Base-by-base conservation (phyloP, 805 yeast genomes). In the Metschnikowia dekortorum region DNA sequence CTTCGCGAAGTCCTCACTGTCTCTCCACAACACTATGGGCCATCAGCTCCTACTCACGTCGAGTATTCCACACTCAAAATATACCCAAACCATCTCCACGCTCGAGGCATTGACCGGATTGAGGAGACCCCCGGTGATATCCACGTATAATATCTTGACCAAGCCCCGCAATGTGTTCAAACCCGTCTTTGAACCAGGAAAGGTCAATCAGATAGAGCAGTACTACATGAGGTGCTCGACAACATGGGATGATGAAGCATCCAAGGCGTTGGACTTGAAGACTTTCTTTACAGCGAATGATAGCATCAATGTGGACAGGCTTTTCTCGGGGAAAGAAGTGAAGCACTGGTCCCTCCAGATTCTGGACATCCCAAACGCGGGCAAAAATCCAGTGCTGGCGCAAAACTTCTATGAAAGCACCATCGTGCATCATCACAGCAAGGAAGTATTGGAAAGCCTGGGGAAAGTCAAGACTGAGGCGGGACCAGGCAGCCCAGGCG, bases 281-380 rank as follows among this genome's bases (percentile, higher is more conserved):
- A 28, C 47, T 32, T 41, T 68, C 4, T 14, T 63, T 13, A 52
- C 56, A 14, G 65, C 54, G 2, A 53, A 56, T 16, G 56, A 56
- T 36, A 53, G 66, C 6, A 37, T 36, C 6, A 54, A 62, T 35
- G 72, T 67, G 14, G 66, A 60, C 33, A 59, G 69, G 39, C 58
- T 71, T 22, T 71, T 73, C 49, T 29, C 59, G 4, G 65, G 62
- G 11, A 55, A 56, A 32, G 60, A 55, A 30, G 57, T 58, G 32
- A 50, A 72, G 59, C 54, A 68, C 38, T 87, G 91, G 92, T 76
- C 84, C 0, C 59, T 87, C 7, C 86, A 81, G 56, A 72, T 83
- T 28, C 71, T 81, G 5, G 95, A 87, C 65, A 84, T 87, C 10
- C 94, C 94, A 1, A 80, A 84, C 6, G 91, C 89, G 8, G 92